phyloP scores from a whole-genome alignment of 305 asterid genomes.

The Fraxinus velutina region DNA sequence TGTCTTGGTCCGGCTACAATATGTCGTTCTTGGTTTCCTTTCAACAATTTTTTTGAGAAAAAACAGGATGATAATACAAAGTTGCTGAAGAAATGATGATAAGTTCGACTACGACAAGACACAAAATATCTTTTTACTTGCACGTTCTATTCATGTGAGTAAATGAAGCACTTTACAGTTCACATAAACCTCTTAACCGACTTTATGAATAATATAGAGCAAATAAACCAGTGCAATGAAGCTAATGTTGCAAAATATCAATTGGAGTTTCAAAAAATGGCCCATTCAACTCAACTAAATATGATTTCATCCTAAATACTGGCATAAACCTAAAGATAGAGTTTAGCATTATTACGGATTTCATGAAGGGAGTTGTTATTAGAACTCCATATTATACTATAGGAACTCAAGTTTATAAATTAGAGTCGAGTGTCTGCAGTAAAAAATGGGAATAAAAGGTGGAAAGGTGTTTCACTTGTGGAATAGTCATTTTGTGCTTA shows the following conservation, averaged over 20 bases:
- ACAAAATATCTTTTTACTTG: conserved; percentile 8
- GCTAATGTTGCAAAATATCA: conserved; percentile 4
- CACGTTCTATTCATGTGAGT: not conserved
- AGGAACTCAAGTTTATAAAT: not conserved
- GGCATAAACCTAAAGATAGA: conserved; percentile 8
- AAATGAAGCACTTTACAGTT: not conserved
- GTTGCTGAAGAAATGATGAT: conserved; percentile 4
- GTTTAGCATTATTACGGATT: not conserved
- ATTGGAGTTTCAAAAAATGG: conserved; percentile 6
- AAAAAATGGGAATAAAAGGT: not conserved
- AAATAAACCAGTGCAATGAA: not conserved
- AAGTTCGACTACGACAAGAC: conserved; percentile 10
- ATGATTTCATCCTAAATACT: conserved; percentile 4
- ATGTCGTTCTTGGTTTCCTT: not conserved
- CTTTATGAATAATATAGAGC: conserved; percentile 6
- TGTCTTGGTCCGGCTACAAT: conserved; percentile 1
- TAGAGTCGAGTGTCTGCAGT: not conserved
- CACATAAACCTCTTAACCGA: not conserved
- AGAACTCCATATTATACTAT: not conserved
- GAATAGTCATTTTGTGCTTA: not conserved
- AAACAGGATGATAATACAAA: not conserved
- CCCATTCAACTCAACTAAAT: not conserved
- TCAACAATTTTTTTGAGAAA: not conserved
- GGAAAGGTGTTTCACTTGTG: not conserved
- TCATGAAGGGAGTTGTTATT: not conserved